Evolutionary conservation across 177 flowering plant species (phyloP), one percentile per base, ranked within the genome.

Genomic region (Vitis hybrid): DNA sequence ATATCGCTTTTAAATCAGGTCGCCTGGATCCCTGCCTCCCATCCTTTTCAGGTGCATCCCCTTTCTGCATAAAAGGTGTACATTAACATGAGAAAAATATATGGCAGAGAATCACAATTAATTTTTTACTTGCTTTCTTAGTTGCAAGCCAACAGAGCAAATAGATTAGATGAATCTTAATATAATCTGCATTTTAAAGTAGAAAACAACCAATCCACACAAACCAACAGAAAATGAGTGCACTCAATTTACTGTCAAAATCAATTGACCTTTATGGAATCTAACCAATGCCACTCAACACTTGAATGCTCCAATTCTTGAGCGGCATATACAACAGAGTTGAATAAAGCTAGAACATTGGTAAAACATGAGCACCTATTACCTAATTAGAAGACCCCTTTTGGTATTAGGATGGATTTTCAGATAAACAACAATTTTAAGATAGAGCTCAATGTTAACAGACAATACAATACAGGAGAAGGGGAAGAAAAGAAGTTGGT

Each of bases 1-100:
- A 39, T 63, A 88, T 14, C 49, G 97, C 97, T 79, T 90, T 94
- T 73, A 94, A 73, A 77, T 92, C 98, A 71, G 98, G 98, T 66
- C 98, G 78, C 72, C 79, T 87, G 48, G 93, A 75, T 61, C 65
- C 55, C 31, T 63, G 48, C 70, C 84, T 86, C 5, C 1, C 58
- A 48, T 72, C 81, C 12, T 67, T 79, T n/a, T 71, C 79, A 56
- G 9, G 1, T 20, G 65, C 49, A 29, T 26, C 71, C n/a, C 64
- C 75, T 66, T 73, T 77, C 90, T 86, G 79, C 74, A 78, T 9
- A 51, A 50, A 16, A 39, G 49, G 39, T 31, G 33, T 33, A 39
- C 19, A 31, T 3, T 29, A 55, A 48, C 20, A 16, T 63, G 12
- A 22, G 57, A 5, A 39, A 39, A 39, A 39, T 5, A 39, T 39